phyloP scores from a whole-genome alignment of 305 asterid genomes.

The Rubia occidens region DNA sequence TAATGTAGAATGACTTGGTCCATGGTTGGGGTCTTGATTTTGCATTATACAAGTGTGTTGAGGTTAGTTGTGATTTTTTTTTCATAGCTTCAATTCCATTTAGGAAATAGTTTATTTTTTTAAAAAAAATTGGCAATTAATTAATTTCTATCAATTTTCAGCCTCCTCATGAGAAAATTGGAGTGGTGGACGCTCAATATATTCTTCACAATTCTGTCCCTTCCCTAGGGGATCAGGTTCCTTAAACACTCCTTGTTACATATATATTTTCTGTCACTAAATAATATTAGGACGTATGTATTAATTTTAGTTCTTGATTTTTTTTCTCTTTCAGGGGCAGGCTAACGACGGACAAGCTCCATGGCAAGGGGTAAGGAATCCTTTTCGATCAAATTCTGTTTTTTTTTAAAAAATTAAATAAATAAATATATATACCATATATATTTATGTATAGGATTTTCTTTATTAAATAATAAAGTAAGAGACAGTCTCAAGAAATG shows the following conservation, averaged over 20 bases:
- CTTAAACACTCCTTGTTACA: neutral
- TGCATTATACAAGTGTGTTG: conserved; percentile 65
- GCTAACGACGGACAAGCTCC: conserved; percentile 54
- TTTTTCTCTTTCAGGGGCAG: conserved; percentile 40
- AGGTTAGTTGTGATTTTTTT: conserved; percentile 33
- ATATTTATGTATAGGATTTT: no score
- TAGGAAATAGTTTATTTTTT: neutral
- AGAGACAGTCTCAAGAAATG: no score
- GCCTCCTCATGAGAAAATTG: conserved; percentile 84
- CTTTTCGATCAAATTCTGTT: neutral
- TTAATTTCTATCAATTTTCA: conserved; percentile 11
- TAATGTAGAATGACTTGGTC: conserved; percentile 73
- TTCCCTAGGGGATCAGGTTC: conserved; percentile 78
- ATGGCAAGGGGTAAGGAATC: conserved; percentile 64
- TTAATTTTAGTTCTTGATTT: neutral
- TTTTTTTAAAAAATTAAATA: no score
- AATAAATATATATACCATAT: no score
- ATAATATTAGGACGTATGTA: neutral
- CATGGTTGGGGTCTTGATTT: conserved; percentile 98
- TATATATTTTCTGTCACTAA: neutral
- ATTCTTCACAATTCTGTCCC: conserved; percentile 74
- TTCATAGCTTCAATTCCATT: neutral
- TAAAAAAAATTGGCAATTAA: neutral
- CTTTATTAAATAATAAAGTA: no score
- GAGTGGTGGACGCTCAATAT: conserved; percentile 95